Conservation (phyloP, 2,329 filamentous ascomycete species). For the Xylariomycetidae sp. region DNA sequence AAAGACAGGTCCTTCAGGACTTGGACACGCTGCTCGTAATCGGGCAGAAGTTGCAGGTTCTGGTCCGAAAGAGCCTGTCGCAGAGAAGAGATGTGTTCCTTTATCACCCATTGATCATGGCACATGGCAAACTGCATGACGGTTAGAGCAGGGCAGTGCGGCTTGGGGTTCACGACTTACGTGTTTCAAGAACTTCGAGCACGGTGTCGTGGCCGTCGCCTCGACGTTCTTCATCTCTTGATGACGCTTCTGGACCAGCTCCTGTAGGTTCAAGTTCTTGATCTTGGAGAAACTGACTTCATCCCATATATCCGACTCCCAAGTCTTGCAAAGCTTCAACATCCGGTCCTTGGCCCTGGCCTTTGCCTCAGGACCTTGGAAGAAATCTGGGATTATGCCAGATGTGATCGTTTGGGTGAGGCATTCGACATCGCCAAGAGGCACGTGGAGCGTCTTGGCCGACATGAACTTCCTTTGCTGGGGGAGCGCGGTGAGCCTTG, state of each 20-base stretch:
- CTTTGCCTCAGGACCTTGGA: slow-evolving; percentile 43
- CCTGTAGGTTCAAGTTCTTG: slow-evolving; percentile 75
- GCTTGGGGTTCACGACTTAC: slow-evolving; percentile 51
- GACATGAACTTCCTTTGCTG: slow-evolving; percentile 61
- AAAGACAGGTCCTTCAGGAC: slow-evolving; percentile 90
- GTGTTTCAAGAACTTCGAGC: slow-evolving; percentile 79
- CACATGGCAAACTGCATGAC: slow-evolving; percentile 75
- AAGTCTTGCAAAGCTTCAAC: slow-evolving; percentile 62
- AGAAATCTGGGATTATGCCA: slow-evolving; percentile 54
- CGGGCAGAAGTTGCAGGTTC: slow-evolving; percentile 88
- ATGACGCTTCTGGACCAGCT: slow-evolving; percentile 67
- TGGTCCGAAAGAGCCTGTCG: slow-evolving; percentile 90
- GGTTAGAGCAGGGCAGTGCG: slow-evolving; percentile 10
- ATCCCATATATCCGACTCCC: slow-evolving; percentile 70
- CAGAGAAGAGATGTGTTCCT: slow-evolving; percentile 84
- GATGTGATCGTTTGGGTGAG: slow-evolving; percentile 64
- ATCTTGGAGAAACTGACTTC: slow-evolving; percentile 79
- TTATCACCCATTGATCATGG: slow-evolving; percentile 93
- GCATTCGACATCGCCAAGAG: slow-evolving; percentile 74
- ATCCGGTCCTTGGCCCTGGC: slow-evolving; percentile 61
- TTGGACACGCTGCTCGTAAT: slow-evolving; percentile 91
- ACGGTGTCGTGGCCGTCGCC: slow-evolving; percentile 59
- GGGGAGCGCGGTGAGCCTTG: slow-evolving; percentile 61
- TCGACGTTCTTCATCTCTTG: slow-evolving; percentile 59
- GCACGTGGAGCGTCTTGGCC: slow-evolving; percentile 62